Percentiles rank a stretch among this genome's conserved stretches.
phyloP scores from a whole-genome alignment of 1,139 yeast genomes.

The Lodderomyces margitis region DNA sequence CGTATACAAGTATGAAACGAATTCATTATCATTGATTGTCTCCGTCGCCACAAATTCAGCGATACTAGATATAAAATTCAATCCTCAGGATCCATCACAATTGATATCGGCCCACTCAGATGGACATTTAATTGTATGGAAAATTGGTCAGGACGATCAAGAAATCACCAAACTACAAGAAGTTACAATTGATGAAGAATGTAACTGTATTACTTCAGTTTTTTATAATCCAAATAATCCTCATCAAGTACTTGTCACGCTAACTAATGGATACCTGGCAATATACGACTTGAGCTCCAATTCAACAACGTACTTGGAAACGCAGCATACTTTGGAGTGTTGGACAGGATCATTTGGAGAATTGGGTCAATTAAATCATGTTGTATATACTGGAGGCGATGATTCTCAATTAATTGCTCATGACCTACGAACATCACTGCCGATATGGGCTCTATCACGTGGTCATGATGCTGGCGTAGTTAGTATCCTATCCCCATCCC shows the following conservation, averaged over 20 bases:
- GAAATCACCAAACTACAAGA: conserved; percentile 21
- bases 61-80: conserved; percentile 69
- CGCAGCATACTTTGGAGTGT: conserved; percentile 69
- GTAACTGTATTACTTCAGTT: conserved; percentile 62
- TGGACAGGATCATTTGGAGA: conserved; percentile 86
- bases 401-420: conserved; percentile 76
- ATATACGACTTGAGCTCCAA: conserved; percentile 26
- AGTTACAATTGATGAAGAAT: conserved; percentile 43
- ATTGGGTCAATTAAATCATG: conserved; percentile 48
- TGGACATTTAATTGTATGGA: conserved; percentile 72
- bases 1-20: conserved; percentile 35
- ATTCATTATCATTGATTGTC: conserved; percentile 12
- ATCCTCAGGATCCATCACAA: conserved; percentile 48
- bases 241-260: conserved; percentile 44
- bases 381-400: conserved; percentile 88
- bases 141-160: conserved; percentile 19
- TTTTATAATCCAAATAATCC: conserved; percentile 50
- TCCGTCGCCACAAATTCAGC: conserved; percentile 48
- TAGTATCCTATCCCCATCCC: conserved; percentile 57
- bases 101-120: conserved; percentile 76
- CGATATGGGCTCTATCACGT: conserved; percentile 57
- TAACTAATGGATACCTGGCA: conserved; percentile 56
- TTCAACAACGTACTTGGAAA: conserved; percentile 17
- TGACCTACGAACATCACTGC: conserved; percentile 52
- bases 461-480: conserved; percentile 88